Percentiles rank a stretch among this genome's conserved stretches.
These are phyloP conservation scores for Teunomyces cretensis DNA, from an alignment of 805 yeast genomes.

Conservation along the genomic window DNA sequence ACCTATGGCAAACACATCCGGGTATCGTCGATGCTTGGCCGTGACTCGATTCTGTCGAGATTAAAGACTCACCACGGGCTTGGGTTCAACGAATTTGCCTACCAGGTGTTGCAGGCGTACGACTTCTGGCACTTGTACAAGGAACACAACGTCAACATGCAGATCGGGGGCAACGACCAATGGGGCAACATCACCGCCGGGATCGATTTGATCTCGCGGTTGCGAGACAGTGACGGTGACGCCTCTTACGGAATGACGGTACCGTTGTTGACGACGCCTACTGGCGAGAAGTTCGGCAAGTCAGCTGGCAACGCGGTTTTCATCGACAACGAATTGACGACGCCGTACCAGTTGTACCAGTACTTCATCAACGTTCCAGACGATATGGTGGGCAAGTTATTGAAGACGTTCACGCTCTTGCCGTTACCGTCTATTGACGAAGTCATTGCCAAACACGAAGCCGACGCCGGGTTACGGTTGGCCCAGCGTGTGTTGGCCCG, in stretches of 20 bases:
- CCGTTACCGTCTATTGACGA: conserved; percentile 60
- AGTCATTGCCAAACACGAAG: conserved; percentile 51
- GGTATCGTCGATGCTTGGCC: conserved; percentile 79
- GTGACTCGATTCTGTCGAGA: conserved; percentile 83
- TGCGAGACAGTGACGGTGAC: conserved; percentile 20
- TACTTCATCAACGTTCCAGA: conserved; percentile 80
- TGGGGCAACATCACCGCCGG: conserved; percentile 99
- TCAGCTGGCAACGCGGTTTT: conserved; percentile 97
- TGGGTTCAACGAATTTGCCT: conserved; percentile 92
- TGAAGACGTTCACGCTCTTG: conserved; percentile 77
- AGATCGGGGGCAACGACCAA: conserved; percentile 96
- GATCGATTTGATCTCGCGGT: conserved; percentile 74
- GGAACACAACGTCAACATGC: conserved; percentile 59
- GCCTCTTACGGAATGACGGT: conserved; percentile 73
- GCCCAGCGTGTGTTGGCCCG: conserved; percentile 80
- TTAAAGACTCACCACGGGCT: conserved; percentile 69
- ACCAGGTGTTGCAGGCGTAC: conserved; percentile 89
- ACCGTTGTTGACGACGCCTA: conserved; percentile 82
- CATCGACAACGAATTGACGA: conserved; percentile 70
- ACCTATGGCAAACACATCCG: conserved; percentile 76
- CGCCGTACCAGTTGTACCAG: conserved; percentile 82
- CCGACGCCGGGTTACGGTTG: conserved; percentile 59
- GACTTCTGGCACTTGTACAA: conserved; percentile 83
- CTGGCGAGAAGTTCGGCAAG: conserved; percentile 94
- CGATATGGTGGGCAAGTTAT: conserved; percentile 64